Evolutionary conservation across 1,284 basidiomycete species (phyloP), one percentile per base, ranked within the genome.

Genomic region (Heimioporus retisporus): DNA sequence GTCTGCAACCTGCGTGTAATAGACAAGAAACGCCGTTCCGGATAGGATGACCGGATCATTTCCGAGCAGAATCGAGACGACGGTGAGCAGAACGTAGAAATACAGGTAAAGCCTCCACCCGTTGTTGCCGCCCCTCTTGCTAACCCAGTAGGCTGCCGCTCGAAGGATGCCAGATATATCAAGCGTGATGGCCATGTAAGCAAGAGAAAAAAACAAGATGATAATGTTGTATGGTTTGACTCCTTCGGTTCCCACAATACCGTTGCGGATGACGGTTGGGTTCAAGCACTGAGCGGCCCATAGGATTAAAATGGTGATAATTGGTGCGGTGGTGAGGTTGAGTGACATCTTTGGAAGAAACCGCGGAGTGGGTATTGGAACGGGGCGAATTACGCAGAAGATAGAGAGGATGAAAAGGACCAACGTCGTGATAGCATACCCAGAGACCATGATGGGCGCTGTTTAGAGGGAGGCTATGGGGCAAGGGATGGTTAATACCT

Each of bases 181-280:
- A 50, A 99, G 86, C 0, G 96, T 96, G 60, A 98, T 93, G 6
- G 97, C 92, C 82, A 99, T 93, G 81, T 99, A 99, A 0, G 96
- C 96, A 63, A 99, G 85, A 3, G 93, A 94, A 70, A 96, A 90
- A 81, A 99, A 98, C 6, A 99, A 84, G 40, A 95, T 94, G 79
- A 99, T 89, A 68, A 99, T 96, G 78, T 98, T 96, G 74, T 97
- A 95, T 0, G 97, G 97, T 71, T 94, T 88, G 51, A 98, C 88
- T 4, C 93, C 93, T 59, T 91, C 91, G 1, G 86, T 71, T 25
- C 93, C 93, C 31, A 93, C 82, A 62, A 93, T 90, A 1, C 96
- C 96, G 64, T 87, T 81, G 10, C 90, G 85, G 35, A 97, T 78
- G 84, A 92, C 73, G 0, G 73, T 69, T 0, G 90, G 85, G 64